A percentile compares a stretch with the other conserved stretches of the same genome.
Evolutionary conservation across 768 basidiomycete genomes (phyloP).

Genomic region (Tylopilus sp.): DNA sequence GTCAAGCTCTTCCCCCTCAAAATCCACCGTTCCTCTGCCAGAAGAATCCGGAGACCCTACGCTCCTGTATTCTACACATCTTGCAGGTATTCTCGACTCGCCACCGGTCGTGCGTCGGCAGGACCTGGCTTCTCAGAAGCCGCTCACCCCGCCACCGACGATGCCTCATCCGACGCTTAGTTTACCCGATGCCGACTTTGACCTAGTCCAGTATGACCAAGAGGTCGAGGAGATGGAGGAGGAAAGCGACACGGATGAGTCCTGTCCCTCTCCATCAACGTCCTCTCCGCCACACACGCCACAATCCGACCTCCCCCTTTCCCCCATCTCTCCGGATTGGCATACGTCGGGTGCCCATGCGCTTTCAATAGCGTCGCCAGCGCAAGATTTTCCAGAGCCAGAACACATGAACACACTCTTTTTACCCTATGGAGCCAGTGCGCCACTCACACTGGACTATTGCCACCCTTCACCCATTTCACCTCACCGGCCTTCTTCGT

Average conservation of each 20-base stretch:
- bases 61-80: slow-evolving; percentile 24
- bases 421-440: slow-evolving; percentile 10
- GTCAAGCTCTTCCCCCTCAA: slow-evolving; percentile 21
- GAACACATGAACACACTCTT: slow-evolving; percentile 19
- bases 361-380: slow-evolving; percentile 12
- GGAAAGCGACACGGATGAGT: slow-evolving; percentile 22
- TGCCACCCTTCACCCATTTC: slow-evolving; percentile 13
- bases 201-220: slow-evolving; percentile 12
- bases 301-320: slow-evolving; percentile 22
- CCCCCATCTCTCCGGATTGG: slow-evolving; percentile 38
- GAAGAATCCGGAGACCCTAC: slow-evolving; percentile 21
- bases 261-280: slow-evolving; percentile 6
- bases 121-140: slow-evolving; percentile 30
- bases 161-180: slow-evolving; percentile 35
- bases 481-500: slow-evolving; percentile 16
- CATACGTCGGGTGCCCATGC: slow-evolving; percentile 11
- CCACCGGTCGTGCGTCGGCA: slow-evolving; percentile 32
- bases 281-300: slow-evolving; percentile 15
- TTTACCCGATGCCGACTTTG: slow-evolving; percentile 36
- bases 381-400: slow-evolving; percentile 16
- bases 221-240: slow-evolving; percentile 14
- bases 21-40: slow-evolving; percentile 24
- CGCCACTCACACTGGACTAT: slow-evolving; percentile 14
- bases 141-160: slow-evolving; percentile 43
- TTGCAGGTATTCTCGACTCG: slow-evolving; percentile 33